phyloP scores from a whole-genome alignment of 2,329 filamentous ascomycete genomes.

The Venturiaceae sp. region DNA sequence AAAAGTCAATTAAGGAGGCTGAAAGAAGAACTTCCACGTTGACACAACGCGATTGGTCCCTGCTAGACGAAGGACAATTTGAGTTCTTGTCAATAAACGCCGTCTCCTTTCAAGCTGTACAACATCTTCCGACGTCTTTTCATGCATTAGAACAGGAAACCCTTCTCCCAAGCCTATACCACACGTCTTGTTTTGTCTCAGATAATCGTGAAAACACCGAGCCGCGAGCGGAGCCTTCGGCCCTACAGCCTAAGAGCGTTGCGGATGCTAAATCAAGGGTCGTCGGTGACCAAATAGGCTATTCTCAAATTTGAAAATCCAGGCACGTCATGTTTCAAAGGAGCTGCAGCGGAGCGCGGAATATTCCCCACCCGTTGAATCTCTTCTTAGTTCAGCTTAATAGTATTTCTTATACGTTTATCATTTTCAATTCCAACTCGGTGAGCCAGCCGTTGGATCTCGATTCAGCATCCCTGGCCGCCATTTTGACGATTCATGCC shows the following conservation, averaged over 20 bases:
- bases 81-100: background rate
- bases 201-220: no score
- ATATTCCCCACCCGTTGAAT: no score
- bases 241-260: background rate
- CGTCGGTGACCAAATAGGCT: background rate
- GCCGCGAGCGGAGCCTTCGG: background rate
- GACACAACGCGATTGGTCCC: background rate
- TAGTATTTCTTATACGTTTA: background rate
- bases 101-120: background rate
- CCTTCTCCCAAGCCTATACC: background rate
- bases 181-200: background rate
- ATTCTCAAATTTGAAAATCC: background rate
- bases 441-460: background rate
- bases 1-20: background rate
- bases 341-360: background rate
- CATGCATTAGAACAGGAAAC: background rate
- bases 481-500: background rate
- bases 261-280: background rate
- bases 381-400: no score
- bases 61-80: background rate
- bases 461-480: background rate
- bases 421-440: background rate
- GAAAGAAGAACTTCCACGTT: background rate
- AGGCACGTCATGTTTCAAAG: background rate
- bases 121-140: background rate